These are phyloP conservation scores for Backusella tuberculispora DNA, from an alignment of 192 early-diverging fungal species.

Conservation along the genomic window DNA sequence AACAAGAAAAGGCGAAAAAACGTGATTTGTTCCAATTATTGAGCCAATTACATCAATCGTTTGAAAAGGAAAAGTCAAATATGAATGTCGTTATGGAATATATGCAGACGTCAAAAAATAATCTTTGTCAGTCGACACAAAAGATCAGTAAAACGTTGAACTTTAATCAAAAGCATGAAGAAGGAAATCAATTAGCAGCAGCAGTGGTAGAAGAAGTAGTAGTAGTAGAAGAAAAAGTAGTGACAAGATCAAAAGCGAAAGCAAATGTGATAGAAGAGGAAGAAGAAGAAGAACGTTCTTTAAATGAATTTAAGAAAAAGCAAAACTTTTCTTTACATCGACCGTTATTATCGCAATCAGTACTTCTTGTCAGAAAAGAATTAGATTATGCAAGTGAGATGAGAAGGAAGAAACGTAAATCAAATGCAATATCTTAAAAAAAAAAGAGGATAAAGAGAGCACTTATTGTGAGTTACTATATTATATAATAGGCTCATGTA, in stretches of 20 bases:
- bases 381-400: neutral
- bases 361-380: neutral
- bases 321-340: neutral
- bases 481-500: neutral
- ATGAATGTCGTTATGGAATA: neutral
- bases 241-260: too few relatives aligned
- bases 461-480: neutral
- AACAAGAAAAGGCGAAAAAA: neutral
- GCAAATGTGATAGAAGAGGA: neutral
- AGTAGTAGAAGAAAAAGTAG: too few relatives aligned
- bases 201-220: too few relatives aligned
- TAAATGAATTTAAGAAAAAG: neutral
- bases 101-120: neutral
- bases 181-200: too few relatives aligned
- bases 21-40: neutral
- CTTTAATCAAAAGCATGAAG: too few relatives aligned
- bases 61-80: neutral
- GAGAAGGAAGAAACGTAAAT: neutral
- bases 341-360: neutral
- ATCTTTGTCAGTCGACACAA: neutral
- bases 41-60: neutral
- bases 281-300: neutral
- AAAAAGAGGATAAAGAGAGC: neutral
- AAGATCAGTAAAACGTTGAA: neutral
- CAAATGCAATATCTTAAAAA: neutral